Evolutionary conservation across 768 basidiomycete genomes (phyloP).

Genomic region (Psilocybe subaeruginosa): DNA sequence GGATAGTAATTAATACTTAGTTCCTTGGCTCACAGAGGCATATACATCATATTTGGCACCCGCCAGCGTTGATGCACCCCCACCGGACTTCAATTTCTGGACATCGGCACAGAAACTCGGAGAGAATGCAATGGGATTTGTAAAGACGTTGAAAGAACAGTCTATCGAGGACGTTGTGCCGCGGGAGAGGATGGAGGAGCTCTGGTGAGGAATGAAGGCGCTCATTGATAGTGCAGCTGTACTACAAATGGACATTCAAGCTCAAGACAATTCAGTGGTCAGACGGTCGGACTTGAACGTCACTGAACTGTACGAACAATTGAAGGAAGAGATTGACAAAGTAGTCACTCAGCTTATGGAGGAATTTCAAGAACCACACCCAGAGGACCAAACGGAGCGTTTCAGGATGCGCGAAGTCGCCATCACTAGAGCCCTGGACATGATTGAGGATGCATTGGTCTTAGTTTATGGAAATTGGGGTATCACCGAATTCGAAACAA

Average conservation of each 20-base stretch:
- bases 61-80: not conserved
- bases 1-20: not conserved
- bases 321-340: slow-evolving; percentile 22
- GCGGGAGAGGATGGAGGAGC: slow-evolving; percentile 19
- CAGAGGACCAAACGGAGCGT: slow-evolving; percentile 28
- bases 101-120: slow-evolving; percentile 15
- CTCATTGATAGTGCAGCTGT: slow-evolving; percentile 20
- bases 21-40: not conserved
- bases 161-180: slow-evolving; percentile 15
- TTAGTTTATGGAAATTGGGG: slow-evolving; percentile 21
- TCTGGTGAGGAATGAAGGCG: slow-evolving; percentile 22
- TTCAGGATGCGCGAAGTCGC: slow-evolving; percentile 27
- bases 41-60: not conserved
- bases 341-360: slow-evolving; percentile 25
- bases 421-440: slow-evolving; percentile 24
- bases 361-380: slow-evolving; percentile 32
- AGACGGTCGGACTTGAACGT: not conserved
- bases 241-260: slow-evolving; percentile 10
- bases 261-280: not conserved
- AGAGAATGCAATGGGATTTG: slow-evolving; percentile 15
- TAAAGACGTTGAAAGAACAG: slow-evolving; percentile 19
- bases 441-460: slow-evolving; percentile 28
- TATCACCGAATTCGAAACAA: slow-evolving; percentile 25
- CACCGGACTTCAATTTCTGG: slow-evolving; percentile 18
- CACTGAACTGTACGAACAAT: slow-evolving; percentile 16